Conservation (phyloP, 257 asterid genomes). For the Salvia miltiorrhiza region DNA sequence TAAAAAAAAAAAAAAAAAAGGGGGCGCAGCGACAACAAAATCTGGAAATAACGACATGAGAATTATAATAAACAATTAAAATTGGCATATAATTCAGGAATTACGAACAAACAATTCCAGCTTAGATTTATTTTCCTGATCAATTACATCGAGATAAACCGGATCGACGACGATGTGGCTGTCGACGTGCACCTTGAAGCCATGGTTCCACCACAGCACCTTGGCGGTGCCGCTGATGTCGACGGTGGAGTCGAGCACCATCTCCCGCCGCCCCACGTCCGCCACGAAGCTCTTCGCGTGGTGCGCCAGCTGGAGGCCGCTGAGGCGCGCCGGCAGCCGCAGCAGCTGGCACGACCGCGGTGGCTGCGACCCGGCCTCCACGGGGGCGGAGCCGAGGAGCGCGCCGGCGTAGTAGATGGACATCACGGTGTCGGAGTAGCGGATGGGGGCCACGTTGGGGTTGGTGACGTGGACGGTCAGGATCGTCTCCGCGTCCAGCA, state of each 20-base stretch:
- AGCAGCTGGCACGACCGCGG: constrained; percentile 88
- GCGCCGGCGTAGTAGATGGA: constrained; percentile 74
- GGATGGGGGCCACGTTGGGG: constrained; percentile 75
- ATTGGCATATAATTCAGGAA: not conserved
- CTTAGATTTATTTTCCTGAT: constrained; percentile 68
- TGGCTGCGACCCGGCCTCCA: constrained; percentile 79
- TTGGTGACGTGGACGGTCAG: constrained; percentile 93
- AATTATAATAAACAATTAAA: too few species aligned
- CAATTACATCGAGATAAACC: constrained; percentile 74
- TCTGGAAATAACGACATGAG: too few species aligned
- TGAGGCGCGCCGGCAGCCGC: constrained; percentile 79
- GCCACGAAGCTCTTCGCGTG: constrained; percentile 59
- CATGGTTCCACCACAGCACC: constrained; percentile 90
- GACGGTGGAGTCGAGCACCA: constrained; percentile 81
- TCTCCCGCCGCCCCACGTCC: constrained; percentile 79
- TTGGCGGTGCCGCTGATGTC: constrained; percentile 74
- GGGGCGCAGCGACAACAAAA: too few species aligned
- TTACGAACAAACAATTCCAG: constrained; percentile 48
- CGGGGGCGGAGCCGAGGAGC: constrained; percentile 76
- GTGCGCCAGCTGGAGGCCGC: constrained; percentile 70
- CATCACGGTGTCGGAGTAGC: constrained; percentile 70
- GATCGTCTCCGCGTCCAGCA: constrained; percentile 67
- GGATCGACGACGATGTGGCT: constrained; percentile 96
- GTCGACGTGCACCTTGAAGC: constrained; percentile 79
- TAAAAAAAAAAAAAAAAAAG: too few species aligned